Conservation (phyloP, 1,139 yeast species). For the Pichia sp. region DNA sequence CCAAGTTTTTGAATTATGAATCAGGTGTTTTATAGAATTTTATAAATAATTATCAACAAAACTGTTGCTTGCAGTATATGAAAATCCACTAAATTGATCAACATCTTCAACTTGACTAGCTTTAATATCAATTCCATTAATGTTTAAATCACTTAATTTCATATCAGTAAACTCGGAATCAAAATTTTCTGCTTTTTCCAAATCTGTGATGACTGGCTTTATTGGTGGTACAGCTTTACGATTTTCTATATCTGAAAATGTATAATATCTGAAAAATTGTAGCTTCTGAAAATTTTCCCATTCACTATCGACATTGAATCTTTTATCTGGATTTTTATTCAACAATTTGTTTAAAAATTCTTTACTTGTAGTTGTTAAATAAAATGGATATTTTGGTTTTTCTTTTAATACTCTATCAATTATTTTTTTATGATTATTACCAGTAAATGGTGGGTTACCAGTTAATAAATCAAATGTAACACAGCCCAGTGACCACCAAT, state of each 20-base stretch:
- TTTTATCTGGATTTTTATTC: slow-evolving; percentile 65
- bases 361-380: slow-evolving; percentile 77
- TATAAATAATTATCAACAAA: slow-evolving; percentile 23
- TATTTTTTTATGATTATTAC: slow-evolving; percentile 75
- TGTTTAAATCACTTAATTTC: slow-evolving; percentile 27
- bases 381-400: slow-evolving; percentile 72
- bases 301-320: slow-evolving; percentile 62
- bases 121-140: slow-evolving; percentile 1
- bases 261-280: slow-evolving; percentile 69
- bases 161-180: slow-evolving; percentile 76
- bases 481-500: slow-evolving; percentile 97
- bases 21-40: background rate
- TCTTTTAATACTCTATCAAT: slow-evolving; percentile 75
- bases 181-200: slow-evolving; percentile 83
- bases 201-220: slow-evolving; percentile 77
- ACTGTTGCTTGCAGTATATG: slow-evolving; percentile 34
- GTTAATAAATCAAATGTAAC: slow-evolving; percentile 81
- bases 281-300: slow-evolving; percentile 56
- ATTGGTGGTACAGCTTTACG: slow-evolving; percentile 70
- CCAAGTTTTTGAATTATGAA: slow-evolving; percentile 37
- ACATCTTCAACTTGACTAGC: background rate
- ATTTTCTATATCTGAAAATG: slow-evolving; percentile 60
- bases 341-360: slow-evolving; percentile 69
- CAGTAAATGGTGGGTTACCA: slow-evolving; percentile 93
- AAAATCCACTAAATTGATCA: slow-evolving; percentile 35